Evolutionary conservation across 257 asterid genomes (phyloP).

Genomic region (Henckelia pumila): DNA sequence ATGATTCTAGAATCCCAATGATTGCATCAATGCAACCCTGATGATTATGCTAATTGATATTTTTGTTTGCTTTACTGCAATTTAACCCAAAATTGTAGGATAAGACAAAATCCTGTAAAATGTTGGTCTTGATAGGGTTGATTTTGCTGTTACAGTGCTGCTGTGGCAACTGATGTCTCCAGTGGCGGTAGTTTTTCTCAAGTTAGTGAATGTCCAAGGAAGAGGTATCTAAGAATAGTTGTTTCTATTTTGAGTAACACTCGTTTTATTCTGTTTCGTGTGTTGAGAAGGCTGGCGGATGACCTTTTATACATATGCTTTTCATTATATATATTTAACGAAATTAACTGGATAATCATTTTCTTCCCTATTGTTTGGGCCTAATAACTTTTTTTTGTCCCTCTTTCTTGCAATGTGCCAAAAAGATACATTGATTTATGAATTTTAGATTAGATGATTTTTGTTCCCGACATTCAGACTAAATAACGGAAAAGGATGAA

Average conservation of each 20-base stretch:
- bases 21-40: neutral
- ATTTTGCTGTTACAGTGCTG: slow-evolving; percentile 39
- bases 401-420: neutral
- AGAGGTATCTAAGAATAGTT: slow-evolving; percentile 50
- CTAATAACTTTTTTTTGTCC: too few relatives aligned
- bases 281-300: neutral
- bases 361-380: too few relatives aligned
- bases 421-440: too few relatives aligned
- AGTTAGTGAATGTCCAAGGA: slow-evolving; percentile 53
- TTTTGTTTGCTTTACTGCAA: slow-evolving; percentile 10
- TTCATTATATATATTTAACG: too few relatives aligned
- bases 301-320: neutral
- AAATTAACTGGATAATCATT: neutral
- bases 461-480: neutral
- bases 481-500: neutral
- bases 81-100: neutral
- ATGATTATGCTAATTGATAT: neutral
- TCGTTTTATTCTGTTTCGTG: neutral
- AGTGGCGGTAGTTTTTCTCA: slow-evolving; percentile 46
- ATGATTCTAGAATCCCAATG: neutral
- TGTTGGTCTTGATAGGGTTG: slow-evolving; percentile 17
- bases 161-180: slow-evolving; percentile 43
- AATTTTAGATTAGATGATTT: neutral
- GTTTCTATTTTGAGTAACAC: slow-evolving; percentile 5
- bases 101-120: slow-evolving; percentile 7